Conservation (phyloP, 2,329 filamentous ascomycete genomes). For the Thielaviopsis ethacetica region DNA sequence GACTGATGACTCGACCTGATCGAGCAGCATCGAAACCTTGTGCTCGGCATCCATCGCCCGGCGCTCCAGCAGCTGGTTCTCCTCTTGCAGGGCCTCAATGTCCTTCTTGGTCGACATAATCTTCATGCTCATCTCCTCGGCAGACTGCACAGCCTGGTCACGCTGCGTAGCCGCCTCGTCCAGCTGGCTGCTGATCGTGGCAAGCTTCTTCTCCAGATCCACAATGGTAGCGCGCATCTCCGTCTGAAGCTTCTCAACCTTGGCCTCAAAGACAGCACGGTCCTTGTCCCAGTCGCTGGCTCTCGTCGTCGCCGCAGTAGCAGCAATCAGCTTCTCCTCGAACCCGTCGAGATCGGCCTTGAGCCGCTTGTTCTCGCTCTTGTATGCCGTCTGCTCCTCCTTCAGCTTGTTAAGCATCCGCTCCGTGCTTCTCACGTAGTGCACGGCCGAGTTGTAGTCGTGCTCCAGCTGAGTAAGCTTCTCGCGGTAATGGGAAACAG, state of each 20-base stretch:
- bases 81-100: slow-evolving; percentile 64
- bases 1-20: slow-evolving; percentile 87
- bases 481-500: slow-evolving; percentile 79
- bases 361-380: slow-evolving; percentile 66
- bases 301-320: slow-evolving; percentile 22
- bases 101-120: slow-evolving; percentile 47
- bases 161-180: slow-evolving; percentile 48
- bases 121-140: slow-evolving; percentile 37
- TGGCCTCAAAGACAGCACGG: slow-evolving; percentile 46
- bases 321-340: slow-evolving; percentile 33
- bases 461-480: slow-evolving; percentile 89
- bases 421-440: slow-evolving; percentile 95
- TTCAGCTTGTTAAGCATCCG: slow-evolving; percentile 99
- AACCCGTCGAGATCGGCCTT: slow-evolving; percentile 64
- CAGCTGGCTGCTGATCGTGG: slow-evolving; percentile 53
- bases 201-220: slow-evolving; percentile 56
- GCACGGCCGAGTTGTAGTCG: slow-evolving; percentile 93
- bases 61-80: slow-evolving; percentile 66
- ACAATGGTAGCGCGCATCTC: slow-evolving; percentile 50
- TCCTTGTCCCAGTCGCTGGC: slow-evolving; percentile 60
- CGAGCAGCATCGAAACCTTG: slow-evolving; percentile 80
- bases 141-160: slow-evolving; percentile 42
- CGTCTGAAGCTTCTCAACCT: slow-evolving; percentile 52
- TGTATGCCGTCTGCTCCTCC: slow-evolving; percentile 86
- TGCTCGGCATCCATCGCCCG: slow-evolving; percentile 81